A percentile compares a stretch with the other conserved stretches of the same genome.
These are phyloP conservation scores for Rhizoclosmatium globosum DNA, from an alignment of 192 early-diverging fungal genomes.

Conservation along the genomic window DNA sequence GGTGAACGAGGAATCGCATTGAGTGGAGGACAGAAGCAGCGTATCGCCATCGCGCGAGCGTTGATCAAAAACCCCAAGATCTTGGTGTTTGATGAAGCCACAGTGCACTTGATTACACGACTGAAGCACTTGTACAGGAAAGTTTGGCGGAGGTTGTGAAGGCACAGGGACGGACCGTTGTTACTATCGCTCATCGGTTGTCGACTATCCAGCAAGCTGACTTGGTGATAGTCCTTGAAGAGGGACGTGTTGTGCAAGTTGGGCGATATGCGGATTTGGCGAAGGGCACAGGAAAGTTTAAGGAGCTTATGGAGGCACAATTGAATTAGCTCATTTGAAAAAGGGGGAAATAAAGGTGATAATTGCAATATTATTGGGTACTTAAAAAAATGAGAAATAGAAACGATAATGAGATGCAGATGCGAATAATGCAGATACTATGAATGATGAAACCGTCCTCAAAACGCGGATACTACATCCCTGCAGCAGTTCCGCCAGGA, in stretches of 20 bases:
- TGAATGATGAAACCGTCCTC: too few species aligned
- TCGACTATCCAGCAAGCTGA: conserved; percentile 72
- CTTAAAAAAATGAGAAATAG: too few species aligned
- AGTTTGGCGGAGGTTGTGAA: conserved; percentile 54
- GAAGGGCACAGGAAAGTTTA: conserved; percentile 25
- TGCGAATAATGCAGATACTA: too few species aligned
- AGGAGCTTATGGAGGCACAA: conserved; percentile 27
- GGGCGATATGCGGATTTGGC: conserved; percentile 69
- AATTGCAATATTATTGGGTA: too few species aligned
- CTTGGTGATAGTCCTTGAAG: conserved; percentile 59
- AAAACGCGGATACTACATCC: too few species aligned
- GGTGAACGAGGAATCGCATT: conserved; percentile 60
- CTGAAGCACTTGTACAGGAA: conserved; percentile 70
- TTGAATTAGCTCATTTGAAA: neutral
- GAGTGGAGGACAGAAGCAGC: conserved; percentile 87
- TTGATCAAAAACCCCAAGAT: conserved; percentile 61
- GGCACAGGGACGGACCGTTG: conserved; percentile 62
- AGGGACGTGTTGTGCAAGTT: conserved; percentile 52
- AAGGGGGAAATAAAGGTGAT: too few species aligned
- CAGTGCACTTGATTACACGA: conserved; percentile 73
- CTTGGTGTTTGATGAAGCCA: conserved; percentile 85
- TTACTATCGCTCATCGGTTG: conserved; percentile 77
- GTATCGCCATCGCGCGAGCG: conserved; percentile 86
- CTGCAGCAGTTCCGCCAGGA: neutral
- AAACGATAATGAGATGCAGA: too few species aligned